These are phyloP conservation scores for Cyclanthera cordifolia DNA, from an alignment of 306 rosid genomes.

Conservation along the genomic window DNA sequence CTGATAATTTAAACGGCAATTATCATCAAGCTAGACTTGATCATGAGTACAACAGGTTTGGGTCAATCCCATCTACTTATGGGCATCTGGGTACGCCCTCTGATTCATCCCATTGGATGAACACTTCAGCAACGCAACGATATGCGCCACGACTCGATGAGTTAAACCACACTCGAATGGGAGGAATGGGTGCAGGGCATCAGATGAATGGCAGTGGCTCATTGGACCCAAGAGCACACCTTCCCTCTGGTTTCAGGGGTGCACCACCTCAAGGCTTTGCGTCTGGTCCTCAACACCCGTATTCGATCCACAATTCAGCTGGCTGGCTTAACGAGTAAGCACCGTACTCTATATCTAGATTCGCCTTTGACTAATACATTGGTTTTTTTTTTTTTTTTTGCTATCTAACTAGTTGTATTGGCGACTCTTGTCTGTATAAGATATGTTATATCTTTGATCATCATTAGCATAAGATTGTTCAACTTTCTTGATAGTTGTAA, in stretches of 20 bases:
- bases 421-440: neutral
- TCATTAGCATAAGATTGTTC: neutral
- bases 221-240: constrained; percentile 24
- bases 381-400: neutral
- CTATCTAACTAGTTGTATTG: neutral
- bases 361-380: neutral
- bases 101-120: constrained; percentile 25
- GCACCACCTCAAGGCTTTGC: constrained; percentile 25
- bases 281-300: constrained; percentile 22
- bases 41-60: constrained; percentile 15
- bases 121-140: constrained; percentile 41
- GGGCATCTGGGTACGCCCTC: constrained; percentile 14
- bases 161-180: constrained; percentile 29
- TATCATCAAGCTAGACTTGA: constrained; percentile 26
- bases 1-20: constrained; percentile 13
- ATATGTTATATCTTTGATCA: neutral
- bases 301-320: constrained; percentile 33
- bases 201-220: constrained; percentile 13
- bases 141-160: constrained; percentile 57
- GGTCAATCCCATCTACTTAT: constrained; percentile 20
- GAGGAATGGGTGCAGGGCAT: constrained; percentile 23
- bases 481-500: neutral
- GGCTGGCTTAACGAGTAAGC: constrained; percentile 42
- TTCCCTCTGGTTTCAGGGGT: constrained; percentile 22
- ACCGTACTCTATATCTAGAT: neutral